Base-by-base conservation (phyloP, 2,329 filamentous ascomycete species). In the Cordyceps militaris region DNA sequence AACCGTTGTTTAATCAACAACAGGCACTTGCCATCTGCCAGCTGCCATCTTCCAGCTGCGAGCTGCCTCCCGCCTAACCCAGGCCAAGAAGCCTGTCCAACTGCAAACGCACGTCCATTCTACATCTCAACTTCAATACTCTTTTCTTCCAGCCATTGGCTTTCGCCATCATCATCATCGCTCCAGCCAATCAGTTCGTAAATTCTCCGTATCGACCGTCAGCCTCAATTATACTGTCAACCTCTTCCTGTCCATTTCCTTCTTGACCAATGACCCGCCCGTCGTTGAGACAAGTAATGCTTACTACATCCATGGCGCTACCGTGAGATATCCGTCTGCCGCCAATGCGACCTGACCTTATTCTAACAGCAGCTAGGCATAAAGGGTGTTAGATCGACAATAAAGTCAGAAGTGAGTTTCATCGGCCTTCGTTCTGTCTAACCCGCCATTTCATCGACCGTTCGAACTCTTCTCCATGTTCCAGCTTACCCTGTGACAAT, bases 341-440 rank as follows among this genome's bases (percentile, higher is more conserved):
- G 54, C 54, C 54, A 56, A 56, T 56, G 54, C 54, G 54, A 56
- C 54, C 36, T n/a, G 44, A 50, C 44, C 54, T 56, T 56, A 56
- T 56, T 56, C 54, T 56, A 34, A 56, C 54, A 56, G 44, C 36
- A 56, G 44, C 54, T 56, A 56, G 19, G 36, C 44, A 49, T 14
- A 28, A 56, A 42, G 16, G n/a, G 36, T 43, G 26, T 26, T 56
- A 56, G 54, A 49, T 56, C 46, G 32, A 38, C 54, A 36, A 26
- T 26, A 56, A 50, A 56, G 36, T 50, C 34, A 36, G 46, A 50
- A 43, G 21, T 26, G 19, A 36, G 54, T 50, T 56, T 49, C 54
- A 50, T 56, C 54, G 26, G 46, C 2, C 36, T 30, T 50, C 36
- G 44, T 24, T 55, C 24, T 24, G 44, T 48, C 32, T 30, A n/a